Base-by-base conservation (phyloP, 768 basidiomycete species). In the Mycena latifolia region DNA sequence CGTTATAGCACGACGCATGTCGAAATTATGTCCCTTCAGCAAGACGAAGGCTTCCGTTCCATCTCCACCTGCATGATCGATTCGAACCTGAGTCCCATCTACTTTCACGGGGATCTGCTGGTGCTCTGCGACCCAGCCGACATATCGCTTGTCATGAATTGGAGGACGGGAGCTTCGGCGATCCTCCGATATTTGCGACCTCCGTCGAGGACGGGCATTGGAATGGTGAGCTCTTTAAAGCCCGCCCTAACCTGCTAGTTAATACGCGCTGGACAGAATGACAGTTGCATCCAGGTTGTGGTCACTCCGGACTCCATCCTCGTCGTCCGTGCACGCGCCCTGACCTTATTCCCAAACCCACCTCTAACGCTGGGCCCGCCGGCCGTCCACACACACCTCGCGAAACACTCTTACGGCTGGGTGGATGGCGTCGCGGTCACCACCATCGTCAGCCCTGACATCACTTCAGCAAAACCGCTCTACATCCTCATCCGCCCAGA, bases 391-490 rank as follows among this genome's bases (percentile, higher is more conserved):
- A 56, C 71, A 1, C 78, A 84, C 0, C 72, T 82, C 41, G 83
- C 82, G 1, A 71, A 69, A 3, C 83, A 86, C 67, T 85, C 86
- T 3, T 90, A 90, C 69, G 90, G 90, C 18, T 91, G 90, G 90
- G 84, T 90, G 17, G 90, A 91, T 57, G 86, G 86, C 10, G 80
- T 88, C 39, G 83, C 83, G 2, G 80, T 86, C 2, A 67, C 78
- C 1, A 67, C 67, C 60, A 14, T 58, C 52, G 41, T 48, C 53
- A 39, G 20, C 54, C 47, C 27, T 20, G 8, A 25, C 28, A 31
- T 35, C 12, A 24, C n/a, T 47, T 45, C 2, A 59, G 55, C 55
- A 46, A 68, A 5, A 58, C 79, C 65, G 0, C 68, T 89, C 20
- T 83, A 84, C 0, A 80, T 91, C 54, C 80, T 92, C 11, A 75